phyloP scores from a whole-genome alignment of 2,329 filamentous ascomycete genomes.

The Sporothrix schenckii region DNA sequence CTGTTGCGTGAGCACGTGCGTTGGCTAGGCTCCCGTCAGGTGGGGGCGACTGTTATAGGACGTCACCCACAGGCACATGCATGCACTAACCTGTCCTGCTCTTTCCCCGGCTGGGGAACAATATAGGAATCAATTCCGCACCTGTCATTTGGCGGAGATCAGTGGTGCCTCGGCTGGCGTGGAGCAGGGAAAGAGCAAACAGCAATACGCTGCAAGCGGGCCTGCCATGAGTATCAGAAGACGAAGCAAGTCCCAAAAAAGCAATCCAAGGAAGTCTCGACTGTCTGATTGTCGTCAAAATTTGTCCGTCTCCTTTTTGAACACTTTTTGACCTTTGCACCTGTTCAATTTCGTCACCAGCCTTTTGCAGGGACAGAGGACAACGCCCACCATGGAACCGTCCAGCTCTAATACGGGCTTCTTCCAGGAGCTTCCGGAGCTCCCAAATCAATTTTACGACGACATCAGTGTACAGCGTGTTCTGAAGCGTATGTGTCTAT shows the following conservation, averaged over 20 bases:
- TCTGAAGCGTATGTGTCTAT: slow-evolving; percentile 50
- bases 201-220: background rate
- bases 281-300: too few relatives aligned
- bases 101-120: background rate
- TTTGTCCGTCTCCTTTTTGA: background rate
- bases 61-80: background rate
- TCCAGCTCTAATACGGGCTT: slow-evolving; percentile 56
- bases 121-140: slow-evolving; percentile 26
- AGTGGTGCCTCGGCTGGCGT: slow-evolving; percentile 26
- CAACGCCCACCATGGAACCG: slow-evolving; percentile 45
- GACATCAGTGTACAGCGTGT: slow-evolving; percentile 57
- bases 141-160: background rate
- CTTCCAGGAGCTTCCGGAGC: slow-evolving; percentile 56
- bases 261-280: background rate
- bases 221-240: background rate
- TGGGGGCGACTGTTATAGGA: background rate
- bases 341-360: background rate
- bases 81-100: background rate
- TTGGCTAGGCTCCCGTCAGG: too few relatives aligned
- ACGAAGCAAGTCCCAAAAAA: background rate
- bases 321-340: background rate
- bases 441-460: slow-evolving; percentile 61
- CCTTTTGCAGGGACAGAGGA: background rate
- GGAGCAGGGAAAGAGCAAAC: background rate
- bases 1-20: slow-evolving; percentile 30